Conservation (phyloP, 2,329 filamentous ascomycete genomes). For the Colletotrichum abscissum region DNA sequence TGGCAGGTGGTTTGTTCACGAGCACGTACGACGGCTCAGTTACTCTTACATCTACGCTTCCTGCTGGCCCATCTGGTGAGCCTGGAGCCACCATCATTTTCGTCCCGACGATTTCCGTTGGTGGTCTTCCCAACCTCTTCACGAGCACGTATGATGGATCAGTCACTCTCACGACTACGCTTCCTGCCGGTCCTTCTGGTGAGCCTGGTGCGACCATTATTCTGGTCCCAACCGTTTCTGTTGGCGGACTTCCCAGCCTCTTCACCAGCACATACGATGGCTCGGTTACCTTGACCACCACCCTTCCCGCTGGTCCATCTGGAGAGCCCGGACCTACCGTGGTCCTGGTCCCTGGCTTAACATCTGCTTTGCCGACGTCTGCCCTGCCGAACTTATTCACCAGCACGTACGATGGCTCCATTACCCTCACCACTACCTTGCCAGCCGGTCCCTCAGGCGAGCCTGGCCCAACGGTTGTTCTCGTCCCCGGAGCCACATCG, state of each 20-base stretch:
- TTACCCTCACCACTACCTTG: not conserved
- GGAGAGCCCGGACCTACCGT: not conserved
- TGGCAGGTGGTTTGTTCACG: not conserved
- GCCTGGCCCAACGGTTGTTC: not conserved
- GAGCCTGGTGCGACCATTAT: not conserved
- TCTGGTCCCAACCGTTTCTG: not conserved
- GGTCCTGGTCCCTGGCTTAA: not conserved
- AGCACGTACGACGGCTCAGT: conserved; percentile 12
- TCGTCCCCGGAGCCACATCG: not conserved
- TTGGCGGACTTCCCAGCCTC: not conserved
- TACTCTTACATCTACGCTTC: not conserved
- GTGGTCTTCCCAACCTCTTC: not conserved
- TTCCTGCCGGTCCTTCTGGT: not conserved
- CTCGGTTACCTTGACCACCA: not conserved
- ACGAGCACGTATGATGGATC: conserved; percentile 10
- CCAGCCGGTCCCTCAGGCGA: not conserved
- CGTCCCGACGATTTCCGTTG: not conserved
- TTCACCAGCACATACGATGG: conserved; percentile 9
- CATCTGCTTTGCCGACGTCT: not conserved
- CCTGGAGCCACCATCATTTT: not conserved
- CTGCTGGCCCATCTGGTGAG: not conserved
- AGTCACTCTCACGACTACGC: not conserved
- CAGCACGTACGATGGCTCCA: not conserved
- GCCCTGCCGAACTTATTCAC: not conserved
- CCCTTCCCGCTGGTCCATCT: not conserved